phyloP scores from a whole-genome alignment of 768 basidiomycete genomes.

The Suillus alpinus region DNA sequence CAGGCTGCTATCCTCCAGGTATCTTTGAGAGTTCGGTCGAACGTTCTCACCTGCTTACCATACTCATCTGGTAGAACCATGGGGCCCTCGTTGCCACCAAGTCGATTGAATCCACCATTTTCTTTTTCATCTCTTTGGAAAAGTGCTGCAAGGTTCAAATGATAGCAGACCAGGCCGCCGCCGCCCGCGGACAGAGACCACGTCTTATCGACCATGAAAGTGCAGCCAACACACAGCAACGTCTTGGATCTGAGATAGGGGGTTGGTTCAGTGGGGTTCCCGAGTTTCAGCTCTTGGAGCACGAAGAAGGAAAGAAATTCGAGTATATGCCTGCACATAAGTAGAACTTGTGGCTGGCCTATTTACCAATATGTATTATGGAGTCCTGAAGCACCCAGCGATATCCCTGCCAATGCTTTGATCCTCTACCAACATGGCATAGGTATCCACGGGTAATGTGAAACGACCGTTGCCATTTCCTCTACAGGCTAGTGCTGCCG shows the following conservation, averaged over 20 bases:
- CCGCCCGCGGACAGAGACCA: conserved; percentile 11
- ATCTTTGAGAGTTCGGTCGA: not conserved
- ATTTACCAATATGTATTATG: not conserved
- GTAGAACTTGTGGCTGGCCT: not conserved
- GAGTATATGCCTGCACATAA: not conserved
- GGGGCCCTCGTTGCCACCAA: conserved; percentile 22
- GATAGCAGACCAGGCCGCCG: conserved; percentile 27
- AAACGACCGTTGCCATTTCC: not conserved
- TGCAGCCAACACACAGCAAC: conserved; percentile 23
- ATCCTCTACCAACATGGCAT: not conserved
- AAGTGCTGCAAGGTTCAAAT: conserved; percentile 30
- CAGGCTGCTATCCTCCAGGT: conserved; percentile 25
- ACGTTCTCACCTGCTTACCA: not conserved
- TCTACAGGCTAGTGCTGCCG: no score
- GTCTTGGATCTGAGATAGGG: conserved; percentile 24
- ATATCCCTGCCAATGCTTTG: not conserved
- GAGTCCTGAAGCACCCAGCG: not conserved
- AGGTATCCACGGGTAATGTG: not conserved
- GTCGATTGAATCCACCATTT: conserved; percentile 23
- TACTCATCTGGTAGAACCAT: conserved; percentile 19
- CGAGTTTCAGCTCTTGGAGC: conserved; percentile 38
- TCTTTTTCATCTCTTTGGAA: conserved; percentile 26
- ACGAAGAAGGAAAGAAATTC: conserved; percentile 29
- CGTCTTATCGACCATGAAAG: conserved; percentile 18
- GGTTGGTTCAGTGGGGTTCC: conserved; percentile 39